Conservation (phyloP, 2,329 filamentous ascomycete genomes). For the Xylariaceae sp. region DNA sequence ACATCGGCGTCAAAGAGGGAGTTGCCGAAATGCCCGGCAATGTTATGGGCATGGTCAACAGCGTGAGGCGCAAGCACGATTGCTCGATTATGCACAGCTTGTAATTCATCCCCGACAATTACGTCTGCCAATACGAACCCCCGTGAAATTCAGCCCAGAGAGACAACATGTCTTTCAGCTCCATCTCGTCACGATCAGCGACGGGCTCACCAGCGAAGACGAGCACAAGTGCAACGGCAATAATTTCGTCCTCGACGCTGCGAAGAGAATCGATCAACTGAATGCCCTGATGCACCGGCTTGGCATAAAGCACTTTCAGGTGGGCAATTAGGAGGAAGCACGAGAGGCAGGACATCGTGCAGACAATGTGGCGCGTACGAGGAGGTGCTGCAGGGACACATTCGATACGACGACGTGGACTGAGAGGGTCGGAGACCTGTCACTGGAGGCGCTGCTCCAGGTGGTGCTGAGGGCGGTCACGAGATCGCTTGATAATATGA, state of each 20-base stretch:
- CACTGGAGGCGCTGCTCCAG: conserved; percentile 60
- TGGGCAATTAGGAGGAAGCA: conserved; percentile 55
- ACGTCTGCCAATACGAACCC: conserved; percentile 12
- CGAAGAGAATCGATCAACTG: conserved; percentile 56
- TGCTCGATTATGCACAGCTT: conserved; percentile 16
- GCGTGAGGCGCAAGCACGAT: conserved; percentile 17
- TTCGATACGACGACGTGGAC: conserved; percentile 68
- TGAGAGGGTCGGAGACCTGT: conserved; percentile 37
- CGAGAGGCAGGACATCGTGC: conserved; percentile 49
- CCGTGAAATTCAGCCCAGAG: background rate
- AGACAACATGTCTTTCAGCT: conserved; percentile 44
- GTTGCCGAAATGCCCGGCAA: conserved; percentile 20
- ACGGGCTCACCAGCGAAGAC: conserved; percentile 15
- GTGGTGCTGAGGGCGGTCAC: conserved; percentile 58
- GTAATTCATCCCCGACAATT: conserved; percentile 13
- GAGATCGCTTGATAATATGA: conserved; percentile 17
- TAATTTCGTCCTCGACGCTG: conserved; percentile 34
- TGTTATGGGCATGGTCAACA: conserved; percentile 23
- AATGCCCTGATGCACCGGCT: conserved; percentile 63
- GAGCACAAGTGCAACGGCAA: background rate
- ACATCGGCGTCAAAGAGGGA: conserved; percentile 19
- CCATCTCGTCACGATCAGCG: conserved; percentile 67
- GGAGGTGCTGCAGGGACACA: conserved; percentile 59
- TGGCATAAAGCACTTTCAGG: conserved; percentile 73
- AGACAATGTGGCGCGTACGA: conserved; percentile 55